These are phyloP conservation scores for Metarhizium rileyi DNA, from an alignment of 2,329 filamentous ascomycete genomes.

Conservation along the genomic window DNA sequence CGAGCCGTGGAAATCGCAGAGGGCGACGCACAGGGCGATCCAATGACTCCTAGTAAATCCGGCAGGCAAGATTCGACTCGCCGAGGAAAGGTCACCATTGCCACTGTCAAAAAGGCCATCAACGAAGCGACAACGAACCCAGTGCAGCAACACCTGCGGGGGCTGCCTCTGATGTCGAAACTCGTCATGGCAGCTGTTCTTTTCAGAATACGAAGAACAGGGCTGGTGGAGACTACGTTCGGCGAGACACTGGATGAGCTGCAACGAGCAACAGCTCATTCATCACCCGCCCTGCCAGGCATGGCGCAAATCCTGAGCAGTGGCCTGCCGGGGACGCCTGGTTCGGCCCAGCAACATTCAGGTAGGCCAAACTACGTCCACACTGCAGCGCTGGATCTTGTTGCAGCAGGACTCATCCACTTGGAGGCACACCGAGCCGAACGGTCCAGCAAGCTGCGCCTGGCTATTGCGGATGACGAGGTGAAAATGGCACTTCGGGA, in stretches of 20 bases:
- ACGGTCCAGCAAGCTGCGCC: conserved; percentile 73
- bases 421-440: conserved; percentile 75
- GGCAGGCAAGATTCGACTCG: conserved; percentile 17
- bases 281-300: conserved; percentile 24
- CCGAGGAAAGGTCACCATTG: conserved; percentile 68
- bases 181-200: conserved; percentile 77
- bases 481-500: conserved; percentile 80
- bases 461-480: conserved; percentile 85
- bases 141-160: conserved; percentile 77
- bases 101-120: conserved; percentile 88
- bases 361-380: conserved; percentile 40
- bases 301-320: conserved; percentile 26
- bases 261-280: conserved; percentile 28
- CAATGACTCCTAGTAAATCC: conserved; percentile 53
- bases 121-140: conserved; percentile 90
- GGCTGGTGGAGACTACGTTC: conserved; percentile 76
- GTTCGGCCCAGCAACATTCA: conserved; percentile 18
- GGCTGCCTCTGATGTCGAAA: conserved; percentile 72
- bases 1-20: conserved; percentile 93
- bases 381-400: conserved; percentile 68
- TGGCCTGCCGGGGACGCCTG: conserved; percentile 18
- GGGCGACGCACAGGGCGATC: conserved; percentile 44
- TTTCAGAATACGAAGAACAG: conserved; percentile 68
- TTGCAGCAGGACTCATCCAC: conserved; percentile 79
- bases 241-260: conserved; percentile 81